A percentile compares a stretch with the other conserved stretches of the same genome.
Evolutionary conservation across 192 early-diverging fungal genomes (phyloP).

Genomic region (Pecoramyces ruminantium): DNA sequence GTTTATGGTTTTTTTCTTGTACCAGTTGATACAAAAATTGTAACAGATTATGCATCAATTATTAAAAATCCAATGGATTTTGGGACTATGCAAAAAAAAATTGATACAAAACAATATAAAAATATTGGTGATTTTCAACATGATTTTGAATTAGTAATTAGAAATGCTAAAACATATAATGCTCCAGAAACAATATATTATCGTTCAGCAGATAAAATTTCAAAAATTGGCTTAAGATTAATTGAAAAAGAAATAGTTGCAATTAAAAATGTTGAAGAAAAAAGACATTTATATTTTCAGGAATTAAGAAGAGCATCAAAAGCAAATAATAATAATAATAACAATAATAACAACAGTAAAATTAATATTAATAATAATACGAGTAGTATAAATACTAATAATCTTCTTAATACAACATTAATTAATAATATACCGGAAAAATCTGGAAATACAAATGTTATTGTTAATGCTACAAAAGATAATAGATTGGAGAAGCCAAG

Average conservation of each 20-base stretch:
- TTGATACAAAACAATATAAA: slow-evolving; percentile 38
- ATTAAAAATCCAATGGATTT: slow-evolving; percentile 83
- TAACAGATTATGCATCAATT: slow-evolving; percentile 63
- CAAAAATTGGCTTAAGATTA: slow-evolving; percentile 40
- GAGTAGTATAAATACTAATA: no score
- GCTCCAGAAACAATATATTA: slow-evolving; percentile 63
- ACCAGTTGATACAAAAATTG: slow-evolving; percentile 59
- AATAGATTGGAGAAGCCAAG: no score
- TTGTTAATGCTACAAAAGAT: no score
- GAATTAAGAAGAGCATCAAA: neutral
- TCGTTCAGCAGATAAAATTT: slow-evolving; percentile 59
- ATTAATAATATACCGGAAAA: no score
- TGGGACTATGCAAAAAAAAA: slow-evolving; percentile 68
- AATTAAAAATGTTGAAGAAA: slow-evolving; percentile 3
- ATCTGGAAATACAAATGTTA: no score
- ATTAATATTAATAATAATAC: no score
- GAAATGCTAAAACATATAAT: slow-evolving; percentile 74
- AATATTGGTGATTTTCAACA: slow-evolving; percentile 48
- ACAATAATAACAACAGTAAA: no score
- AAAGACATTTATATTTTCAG: neutral
- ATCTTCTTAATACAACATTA: no score
- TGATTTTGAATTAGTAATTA: slow-evolving; percentile 62
- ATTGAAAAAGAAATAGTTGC: slow-evolving; percentile 48
- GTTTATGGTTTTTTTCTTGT: slow-evolving; percentile 72
- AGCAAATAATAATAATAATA: neutral